phyloP scores from a whole-genome alignment of 345 rosid genomes.

The Limnanthes douglasii region DNA sequence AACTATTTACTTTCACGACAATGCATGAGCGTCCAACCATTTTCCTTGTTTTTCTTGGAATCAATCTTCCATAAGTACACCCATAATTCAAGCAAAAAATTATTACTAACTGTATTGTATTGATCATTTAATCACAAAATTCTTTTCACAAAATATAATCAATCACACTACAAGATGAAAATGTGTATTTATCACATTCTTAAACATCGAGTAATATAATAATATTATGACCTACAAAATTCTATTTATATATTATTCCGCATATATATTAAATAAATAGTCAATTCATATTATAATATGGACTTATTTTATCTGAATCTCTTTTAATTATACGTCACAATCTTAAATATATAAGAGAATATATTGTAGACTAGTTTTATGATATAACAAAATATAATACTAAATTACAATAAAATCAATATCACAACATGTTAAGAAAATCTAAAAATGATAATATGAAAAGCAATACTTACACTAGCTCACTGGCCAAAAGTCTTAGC shows the following conservation, averaged over 20 bases:
- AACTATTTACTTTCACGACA: constrained; percentile 41
- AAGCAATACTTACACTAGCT: constrained; percentile 53
- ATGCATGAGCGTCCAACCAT: constrained; percentile 74
- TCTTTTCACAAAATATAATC: no score
- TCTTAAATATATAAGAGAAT: no score
- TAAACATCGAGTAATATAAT: no score
- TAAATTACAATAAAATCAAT: background rate
- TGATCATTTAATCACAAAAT: background rate
- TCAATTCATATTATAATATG: no score
- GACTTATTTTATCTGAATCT: no score
- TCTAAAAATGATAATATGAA: background rate
- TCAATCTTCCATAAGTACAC: constrained; percentile 68
- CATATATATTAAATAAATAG: background rate
- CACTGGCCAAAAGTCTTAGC: constrained; percentile 77
- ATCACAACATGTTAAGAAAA: background rate
- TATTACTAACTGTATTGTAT: background rate
- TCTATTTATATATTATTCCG: no score
- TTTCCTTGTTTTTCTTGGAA: constrained; percentile 58
- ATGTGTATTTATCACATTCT: no score
- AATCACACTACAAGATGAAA: no score
- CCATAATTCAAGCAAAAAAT: no score
- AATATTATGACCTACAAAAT: no score
- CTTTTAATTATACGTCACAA: no score
- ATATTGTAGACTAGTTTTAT: no score
- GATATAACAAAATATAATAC: background rate